Evolutionary conservation across 1,139 yeast species (phyloP), one percentile per base, ranked within the genome.

Genomic region (Debaryomyces fabryi): DNA sequence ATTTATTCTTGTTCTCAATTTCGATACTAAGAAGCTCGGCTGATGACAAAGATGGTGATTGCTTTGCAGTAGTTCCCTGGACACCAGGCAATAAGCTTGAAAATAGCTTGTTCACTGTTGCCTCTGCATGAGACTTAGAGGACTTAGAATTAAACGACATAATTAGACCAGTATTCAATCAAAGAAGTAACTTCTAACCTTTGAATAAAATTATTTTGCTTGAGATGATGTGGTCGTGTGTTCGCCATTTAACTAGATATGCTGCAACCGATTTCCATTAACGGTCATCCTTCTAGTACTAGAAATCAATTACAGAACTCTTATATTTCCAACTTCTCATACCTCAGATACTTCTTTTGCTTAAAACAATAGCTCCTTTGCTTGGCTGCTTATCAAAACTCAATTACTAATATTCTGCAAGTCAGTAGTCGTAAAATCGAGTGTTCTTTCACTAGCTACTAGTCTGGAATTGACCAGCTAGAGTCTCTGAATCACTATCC

Each of bases 21-120:
- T 68, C 49, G 47, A 63, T 63, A 21, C 63, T 59, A 50, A 64
- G 60, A 20, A 58, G 46, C 51, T 64, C 67, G 8, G 70, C 58
- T 3, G 63, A 50, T 4, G 68, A 56, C 23, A 55, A 46, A 21
- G 50, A 13, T 16, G 40, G 39, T 36, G 42, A 49, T 32, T 45
- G 44, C 15, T 47, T 44, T 24, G 35, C 20, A 7, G 37, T 36
- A 12, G 50, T 50, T 7, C 48, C 44, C 7, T 56, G 49, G 6
- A 58, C 50, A 12, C 73, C 74, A 1, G 81, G 81, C 23, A 78
- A 64, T n/a, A 76, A 66, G 42, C 61, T 59, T 30, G 71, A 69
- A 34, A 77, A 65, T 13, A 78, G 67, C 55, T 66, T 74, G 48
- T 68, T 69, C n/a, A 78, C 77, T 1, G 81, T 66, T 27, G 69